Evolutionary conservation across 768 basidiomycete genomes (phyloP).

Genomic region (Baorangia bicolor): DNA sequence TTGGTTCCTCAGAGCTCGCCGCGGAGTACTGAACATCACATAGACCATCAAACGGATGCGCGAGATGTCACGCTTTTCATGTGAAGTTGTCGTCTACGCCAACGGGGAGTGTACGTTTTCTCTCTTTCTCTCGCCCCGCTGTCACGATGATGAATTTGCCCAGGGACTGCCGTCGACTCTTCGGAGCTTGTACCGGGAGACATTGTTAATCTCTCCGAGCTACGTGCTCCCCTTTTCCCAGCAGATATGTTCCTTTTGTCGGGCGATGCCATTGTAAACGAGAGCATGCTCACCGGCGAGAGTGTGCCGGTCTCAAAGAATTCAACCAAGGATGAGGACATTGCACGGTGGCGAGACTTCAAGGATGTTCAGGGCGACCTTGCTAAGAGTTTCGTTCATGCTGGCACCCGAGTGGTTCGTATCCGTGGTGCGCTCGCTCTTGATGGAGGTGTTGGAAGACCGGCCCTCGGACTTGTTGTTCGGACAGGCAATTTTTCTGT

Average conservation of each 20-base stretch:
- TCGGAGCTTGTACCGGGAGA: slow-evolving; percentile 87
- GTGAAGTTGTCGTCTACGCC: slow-evolving; percentile 66
- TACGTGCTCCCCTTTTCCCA: slow-evolving; percentile 72
- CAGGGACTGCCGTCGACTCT: slow-evolving; percentile 76
- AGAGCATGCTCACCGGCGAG: slow-evolving; percentile 99
- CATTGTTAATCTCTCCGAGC: slow-evolving; percentile 82
- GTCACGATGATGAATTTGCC: slow-evolving; percentile 2
- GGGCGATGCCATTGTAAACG: slow-evolving; percentile 97
- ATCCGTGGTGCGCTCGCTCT: slow-evolving; percentile 62
- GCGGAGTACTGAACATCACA: slow-evolving; percentile 2
- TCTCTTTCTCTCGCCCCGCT: not conserved
- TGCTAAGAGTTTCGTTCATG: slow-evolving; percentile 82
- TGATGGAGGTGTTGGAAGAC: slow-evolving; percentile 51
- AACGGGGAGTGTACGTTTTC: slow-evolving; percentile 66
- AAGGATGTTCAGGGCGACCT: slow-evolving; percentile 60
- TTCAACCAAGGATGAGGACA: slow-evolving; percentile 77
- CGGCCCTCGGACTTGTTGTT: slow-evolving; percentile 80
- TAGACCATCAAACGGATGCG: slow-evolving; percentile 93
- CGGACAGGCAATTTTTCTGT: slow-evolving; percentile 65
- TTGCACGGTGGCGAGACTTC: slow-evolving; percentile 66
- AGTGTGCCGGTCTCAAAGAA: slow-evolving; percentile 95
- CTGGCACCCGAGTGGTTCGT: slow-evolving; percentile 88
- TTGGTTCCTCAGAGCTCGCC: not conserved
- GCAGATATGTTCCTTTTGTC: slow-evolving; percentile 91
- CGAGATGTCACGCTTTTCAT: slow-evolving; percentile 91